phyloP scores from a whole-genome alignment of 1,284 basidiomycete species.

The Chalciporus sp. region DNA sequence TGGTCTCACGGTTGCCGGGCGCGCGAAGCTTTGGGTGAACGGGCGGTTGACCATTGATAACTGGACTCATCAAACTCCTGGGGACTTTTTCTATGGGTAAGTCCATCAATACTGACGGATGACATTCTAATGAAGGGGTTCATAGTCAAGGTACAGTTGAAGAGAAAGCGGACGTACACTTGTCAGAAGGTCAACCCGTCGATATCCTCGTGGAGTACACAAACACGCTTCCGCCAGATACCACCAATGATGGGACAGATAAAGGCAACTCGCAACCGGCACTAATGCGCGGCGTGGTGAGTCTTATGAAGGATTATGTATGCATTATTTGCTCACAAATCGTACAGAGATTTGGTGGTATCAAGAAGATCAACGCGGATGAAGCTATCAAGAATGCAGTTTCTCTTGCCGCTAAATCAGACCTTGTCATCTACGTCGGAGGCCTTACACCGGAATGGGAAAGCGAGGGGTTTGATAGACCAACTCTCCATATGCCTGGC shows the following conservation, averaged over 20 bases:
- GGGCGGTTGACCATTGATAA: slow-evolving; percentile 66
- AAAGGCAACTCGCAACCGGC: slow-evolving; percentile 55
- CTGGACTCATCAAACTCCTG: slow-evolving; percentile 66
- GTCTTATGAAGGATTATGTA: too few relatives aligned
- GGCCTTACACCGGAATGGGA: slow-evolving; percentile 74
- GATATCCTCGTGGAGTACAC: slow-evolving; percentile 64
- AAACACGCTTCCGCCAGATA: slow-evolving; percentile 50
- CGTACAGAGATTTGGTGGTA: slow-evolving; percentile 52
- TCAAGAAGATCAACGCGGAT: slow-evolving; percentile 62
- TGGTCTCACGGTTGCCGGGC: slow-evolving; percentile 57
- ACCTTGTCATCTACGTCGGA: slow-evolving; percentile 62
- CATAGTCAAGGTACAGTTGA: slow-evolving; percentile 59
- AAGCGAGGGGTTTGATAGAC: slow-evolving; percentile 68
- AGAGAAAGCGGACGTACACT: slow-evolving; percentile 52
- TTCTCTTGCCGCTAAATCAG: slow-evolving; percentile 55
- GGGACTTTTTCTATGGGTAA: slow-evolving; percentile 69
- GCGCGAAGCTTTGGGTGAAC: slow-evolving; percentile 67
- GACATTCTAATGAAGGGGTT: slow-evolving; percentile 16
- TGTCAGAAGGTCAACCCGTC: slow-evolving; percentile 48
- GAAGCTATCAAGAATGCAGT: slow-evolving; percentile 61
- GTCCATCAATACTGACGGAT: slow-evolving; percentile 17
- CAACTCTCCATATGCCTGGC: slow-evolving; percentile 58
- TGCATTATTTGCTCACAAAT: too few relatives aligned
- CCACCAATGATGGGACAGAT: slow-evolving; percentile 42
- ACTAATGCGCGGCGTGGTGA: slow-evolving; percentile 40